Conservation (phyloP, 2,329 filamentous ascomycete species). For the Tolypocladium inflatum region DNA sequence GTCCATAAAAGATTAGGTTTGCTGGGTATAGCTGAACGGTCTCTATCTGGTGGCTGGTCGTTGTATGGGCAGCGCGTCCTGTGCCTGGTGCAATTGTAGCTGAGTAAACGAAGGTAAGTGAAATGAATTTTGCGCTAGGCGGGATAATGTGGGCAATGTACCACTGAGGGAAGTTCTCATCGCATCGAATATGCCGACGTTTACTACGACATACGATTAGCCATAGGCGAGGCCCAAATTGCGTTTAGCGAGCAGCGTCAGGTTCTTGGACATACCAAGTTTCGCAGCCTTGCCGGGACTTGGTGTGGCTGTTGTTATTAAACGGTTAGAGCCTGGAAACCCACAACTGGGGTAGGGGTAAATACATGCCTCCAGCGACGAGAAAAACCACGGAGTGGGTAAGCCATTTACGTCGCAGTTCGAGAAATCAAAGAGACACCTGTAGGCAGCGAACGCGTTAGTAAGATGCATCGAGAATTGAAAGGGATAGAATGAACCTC, state of each 20-base stretch:
- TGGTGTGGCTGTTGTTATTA: slow-evolving; percentile 66
- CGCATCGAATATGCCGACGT: slow-evolving; percentile 91
- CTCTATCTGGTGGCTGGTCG: slow-evolving; percentile 59
- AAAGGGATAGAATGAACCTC: no score
- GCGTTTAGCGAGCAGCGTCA: neutral
- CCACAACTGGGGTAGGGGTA: no score
- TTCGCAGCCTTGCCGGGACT: slow-evolving; percentile 96
- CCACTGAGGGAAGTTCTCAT: slow-evolving; percentile 98
- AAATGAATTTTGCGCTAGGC: no score
- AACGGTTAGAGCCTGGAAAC: no score
- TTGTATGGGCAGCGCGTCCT: slow-evolving; percentile 98
- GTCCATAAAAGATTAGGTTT: slow-evolving; percentile 74
- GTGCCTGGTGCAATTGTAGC: slow-evolving; percentile 97
- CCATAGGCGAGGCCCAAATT: neutral
- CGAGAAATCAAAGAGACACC: no score
- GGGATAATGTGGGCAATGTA: slow-evolving; percentile 20
- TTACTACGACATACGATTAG: slow-evolving; percentile 42
- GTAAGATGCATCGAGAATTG: no score
- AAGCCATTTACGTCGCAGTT: no score
- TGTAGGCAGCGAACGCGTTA: no score
- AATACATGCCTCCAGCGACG: no score
- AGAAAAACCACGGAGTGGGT: no score
- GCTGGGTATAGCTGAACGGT: slow-evolving; percentile 49
- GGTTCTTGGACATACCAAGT: slow-evolving; percentile 50
- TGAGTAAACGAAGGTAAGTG: slow-evolving; percentile 22